phyloP scores from a whole-genome alignment of 306 rosid genomes.

The Benincasa hispida region DNA sequence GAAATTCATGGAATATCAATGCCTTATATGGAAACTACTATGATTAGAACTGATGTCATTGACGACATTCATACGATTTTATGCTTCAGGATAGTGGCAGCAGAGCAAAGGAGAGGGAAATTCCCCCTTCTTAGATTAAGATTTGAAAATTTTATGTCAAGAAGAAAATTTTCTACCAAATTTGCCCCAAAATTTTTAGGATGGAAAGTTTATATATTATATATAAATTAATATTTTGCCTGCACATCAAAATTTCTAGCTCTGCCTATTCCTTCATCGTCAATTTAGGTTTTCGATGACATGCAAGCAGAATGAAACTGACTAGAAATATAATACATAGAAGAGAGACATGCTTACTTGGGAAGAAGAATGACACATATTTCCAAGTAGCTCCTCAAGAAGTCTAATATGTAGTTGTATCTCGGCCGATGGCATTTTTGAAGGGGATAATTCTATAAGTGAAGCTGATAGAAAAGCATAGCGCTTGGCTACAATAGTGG shows the following conservation, averaged over 20 bases:
- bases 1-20: too few species aligned
- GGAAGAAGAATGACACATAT: conserved; percentile 94
- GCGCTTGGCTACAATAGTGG: conserved; percentile 80
- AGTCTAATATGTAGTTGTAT: conserved; percentile 62
- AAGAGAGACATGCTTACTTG: conserved; percentile 54
- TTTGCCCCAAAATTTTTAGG: too few species aligned
- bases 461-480: conserved; percentile 91
- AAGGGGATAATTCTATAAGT: conserved; percentile 83
- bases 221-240: background rate
- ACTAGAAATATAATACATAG: background rate
- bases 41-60: too few species aligned
- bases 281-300: background rate
- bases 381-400: conserved; percentile 73
- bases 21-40: too few species aligned
- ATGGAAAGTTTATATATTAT: too few species aligned
- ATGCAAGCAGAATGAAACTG: background rate
- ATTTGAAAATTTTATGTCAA: background rate
- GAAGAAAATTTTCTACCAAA: background rate
- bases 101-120: background rate
- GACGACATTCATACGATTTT: background rate
- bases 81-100: background rate
- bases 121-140: background rate
- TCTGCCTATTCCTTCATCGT: background rate
- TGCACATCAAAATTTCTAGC: background rate
- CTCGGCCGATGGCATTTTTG: conserved; percentile 70